Evolutionary conservation across 192 early-diverging fungal genomes (phyloP).

Genomic region (Coemansia aciculifera): DNA sequence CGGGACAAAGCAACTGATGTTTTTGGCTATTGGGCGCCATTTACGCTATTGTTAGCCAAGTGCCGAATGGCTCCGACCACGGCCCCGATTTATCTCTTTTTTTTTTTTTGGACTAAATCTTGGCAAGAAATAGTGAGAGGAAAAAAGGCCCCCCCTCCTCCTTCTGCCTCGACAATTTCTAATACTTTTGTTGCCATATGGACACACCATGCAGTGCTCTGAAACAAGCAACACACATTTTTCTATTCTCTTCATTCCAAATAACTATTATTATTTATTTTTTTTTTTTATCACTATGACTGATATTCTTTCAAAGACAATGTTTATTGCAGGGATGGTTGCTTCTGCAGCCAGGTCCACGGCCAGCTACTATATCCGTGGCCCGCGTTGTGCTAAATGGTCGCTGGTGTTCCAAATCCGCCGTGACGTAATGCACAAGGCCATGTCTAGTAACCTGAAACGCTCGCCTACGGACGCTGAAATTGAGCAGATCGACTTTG

Average conservation of each 20-base stretch:
- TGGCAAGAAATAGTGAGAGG: neutral
- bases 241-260: neutral
- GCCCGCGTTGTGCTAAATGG: constrained; percentile 43
- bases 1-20: neutral
- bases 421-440: constrained; percentile 30
- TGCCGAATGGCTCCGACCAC: constrained; percentile 1
- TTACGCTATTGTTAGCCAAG: neutral
- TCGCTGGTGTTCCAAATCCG: constrained; percentile 41
- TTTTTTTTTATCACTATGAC: constrained; percentile 9
- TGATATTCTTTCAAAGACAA: constrained; percentile 24
- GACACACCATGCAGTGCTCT: neutral
- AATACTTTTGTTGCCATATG: neutral
- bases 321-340: constrained; percentile 13
- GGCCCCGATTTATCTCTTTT: neutral
- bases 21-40: neutral
- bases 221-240: neutral
- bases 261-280: neutral
- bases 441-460: neutral
- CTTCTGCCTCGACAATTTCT: neutral
- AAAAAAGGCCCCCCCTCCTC: neutral
- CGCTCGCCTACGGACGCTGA: constrained; percentile 18
- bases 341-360: constrained; percentile 22
- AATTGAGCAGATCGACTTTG: constrained; percentile 48
- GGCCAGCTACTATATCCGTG: constrained; percentile 39
- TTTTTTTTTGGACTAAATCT: neutral